Evolutionary conservation across 2,329 filamentous ascomycete genomes (phyloP), one percentile per base, ranked within the genome.

Genomic region (Chaetomium olivaceum): DNA sequence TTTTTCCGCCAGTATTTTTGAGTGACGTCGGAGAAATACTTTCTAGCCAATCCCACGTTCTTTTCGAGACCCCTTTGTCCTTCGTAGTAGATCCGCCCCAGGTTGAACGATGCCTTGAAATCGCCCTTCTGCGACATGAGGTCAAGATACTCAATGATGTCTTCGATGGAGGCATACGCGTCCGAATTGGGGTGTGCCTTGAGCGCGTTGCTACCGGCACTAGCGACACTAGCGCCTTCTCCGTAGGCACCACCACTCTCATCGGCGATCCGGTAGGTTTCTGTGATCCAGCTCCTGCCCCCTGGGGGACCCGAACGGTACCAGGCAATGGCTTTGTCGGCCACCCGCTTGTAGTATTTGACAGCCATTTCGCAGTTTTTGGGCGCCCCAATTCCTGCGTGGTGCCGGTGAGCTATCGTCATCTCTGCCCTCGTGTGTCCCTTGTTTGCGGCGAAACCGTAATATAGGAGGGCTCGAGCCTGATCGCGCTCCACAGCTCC

Each of bases 71-170:
- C 88, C 63, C 91, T 85, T 63, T 92, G 88, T 0, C 93, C 93
- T 65, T 97, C 93, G 73, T 97, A 97, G 75, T 96, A 91, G 68
- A 96, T 86, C 69, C 92, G 88, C 3, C 91, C 93, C 0, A 97
- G 81, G 68, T 91, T 93, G 73, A 93, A 93, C 0, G 92, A 94
- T 0, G 93, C 92, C 75, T 91, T 93, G 63, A 92, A 86, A 73
- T 97, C 92, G 12, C 93, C 93, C 75, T 96, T 96, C 67, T 93
- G 88, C 6, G 92, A 92, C 83, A 96, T 90, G 51, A 97, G 83
- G 72, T 97, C 92, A 70, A 97, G 82, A 72, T 97, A 99, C 75
- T 99, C 95, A 66, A 99, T 87, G 19, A 98, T 91, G 76, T 99
- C 94, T 72, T 96, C 93, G 65, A 97, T 87, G 19, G 92, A 91